These are phyloP conservation scores for Amphirosellinia nigrospora DNA, from an alignment of 495 filamentous ascomycete genomes.

Conservation along the genomic window DNA sequence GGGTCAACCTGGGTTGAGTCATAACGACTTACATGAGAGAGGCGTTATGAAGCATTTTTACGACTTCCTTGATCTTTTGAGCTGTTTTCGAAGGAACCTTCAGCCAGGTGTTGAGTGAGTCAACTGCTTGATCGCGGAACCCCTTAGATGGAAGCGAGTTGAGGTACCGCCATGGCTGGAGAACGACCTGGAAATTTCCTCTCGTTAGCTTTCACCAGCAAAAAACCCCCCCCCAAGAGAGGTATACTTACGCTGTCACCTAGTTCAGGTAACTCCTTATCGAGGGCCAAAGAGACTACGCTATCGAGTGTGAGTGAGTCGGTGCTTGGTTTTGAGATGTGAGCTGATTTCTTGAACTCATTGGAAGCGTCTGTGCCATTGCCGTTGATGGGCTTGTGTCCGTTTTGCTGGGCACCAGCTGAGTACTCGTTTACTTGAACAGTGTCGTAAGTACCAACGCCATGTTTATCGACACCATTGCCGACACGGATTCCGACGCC, in stretches of 20 bases:
- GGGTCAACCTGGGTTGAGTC: too few relatives aligned
- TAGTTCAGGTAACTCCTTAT: neutral
- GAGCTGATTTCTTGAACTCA: neutral
- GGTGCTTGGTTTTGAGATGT: neutral
- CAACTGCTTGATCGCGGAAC: constrained; percentile 35
- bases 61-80: constrained; percentile 26
- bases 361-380: neutral
- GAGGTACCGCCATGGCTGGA: constrained; percentile 21
- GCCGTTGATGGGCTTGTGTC: neutral
- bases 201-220: neutral
- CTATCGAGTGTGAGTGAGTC: constrained; percentile 2
- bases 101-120: constrained; percentile 34
- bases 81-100: constrained; percentile 27
- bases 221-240: neutral
- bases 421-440: neutral
- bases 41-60: constrained; percentile 32
- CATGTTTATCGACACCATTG: neutral
- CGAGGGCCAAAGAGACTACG: neutral
- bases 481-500: constrained; percentile 4
- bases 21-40: constrained; percentile 29
- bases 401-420: neutral
- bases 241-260: neutral
- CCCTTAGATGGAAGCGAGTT: constrained; percentile 32
- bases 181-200: neutral
- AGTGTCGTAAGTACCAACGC: neutral